These are phyloP conservation scores for Lichenothelia convexa DNA, from an alignment of 495 filamentous ascomycete genomes.

Conservation along the genomic window DNA sequence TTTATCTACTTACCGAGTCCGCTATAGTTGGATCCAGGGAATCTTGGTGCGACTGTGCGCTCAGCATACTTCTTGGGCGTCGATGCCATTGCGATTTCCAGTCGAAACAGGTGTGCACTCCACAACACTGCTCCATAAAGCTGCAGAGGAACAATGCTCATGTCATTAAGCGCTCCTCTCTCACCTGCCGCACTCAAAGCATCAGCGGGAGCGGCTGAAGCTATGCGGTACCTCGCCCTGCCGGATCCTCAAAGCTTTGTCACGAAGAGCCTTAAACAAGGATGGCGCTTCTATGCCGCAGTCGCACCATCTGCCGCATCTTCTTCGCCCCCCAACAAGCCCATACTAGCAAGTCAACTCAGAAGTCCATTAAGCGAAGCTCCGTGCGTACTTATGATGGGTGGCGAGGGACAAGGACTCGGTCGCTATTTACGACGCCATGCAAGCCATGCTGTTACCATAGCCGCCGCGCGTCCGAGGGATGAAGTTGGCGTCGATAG, in stretches of 20 bases:
- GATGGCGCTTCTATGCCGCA: slow-evolving; percentile 75
- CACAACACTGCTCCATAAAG: neutral
- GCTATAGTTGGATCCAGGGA: slow-evolving; percentile 80
- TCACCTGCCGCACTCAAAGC: slow-evolving; percentile 67
- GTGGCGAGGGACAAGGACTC: slow-evolving; percentile 66
- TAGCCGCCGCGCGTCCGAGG: slow-evolving; percentile 25
- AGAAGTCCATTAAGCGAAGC: slow-evolving; percentile 30
- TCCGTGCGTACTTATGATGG: slow-evolving; percentile 65
- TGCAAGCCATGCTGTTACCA: slow-evolving; percentile 42
- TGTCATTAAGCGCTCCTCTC: slow-evolving; percentile 53
- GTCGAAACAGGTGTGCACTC: slow-evolving; percentile 10
- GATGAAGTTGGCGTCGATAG: slow-evolving; percentile 44
- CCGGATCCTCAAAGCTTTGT: slow-evolving; percentile 50
- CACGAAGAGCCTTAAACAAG: slow-evolving; percentile 39
- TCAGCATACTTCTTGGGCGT: slow-evolving; percentile 73
- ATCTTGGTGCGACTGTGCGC: slow-evolving; percentile 75
- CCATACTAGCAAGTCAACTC: neutral
- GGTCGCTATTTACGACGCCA: slow-evolving; percentile 36
- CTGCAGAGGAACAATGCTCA: too few relatives aligned
- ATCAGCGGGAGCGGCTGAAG: slow-evolving; percentile 70
- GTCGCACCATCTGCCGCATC: slow-evolving; percentile 27
- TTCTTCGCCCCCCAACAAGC: neutral
- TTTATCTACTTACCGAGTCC: too few relatives aligned
- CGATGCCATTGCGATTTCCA: slow-evolving; percentile 33
- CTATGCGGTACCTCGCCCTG: slow-evolving; percentile 49